Evolutionary conservation across 179 eudicot genomes (phyloP), one percentile per base, ranked within the genome.

Genomic region (Gypsophila paniculata): DNA sequence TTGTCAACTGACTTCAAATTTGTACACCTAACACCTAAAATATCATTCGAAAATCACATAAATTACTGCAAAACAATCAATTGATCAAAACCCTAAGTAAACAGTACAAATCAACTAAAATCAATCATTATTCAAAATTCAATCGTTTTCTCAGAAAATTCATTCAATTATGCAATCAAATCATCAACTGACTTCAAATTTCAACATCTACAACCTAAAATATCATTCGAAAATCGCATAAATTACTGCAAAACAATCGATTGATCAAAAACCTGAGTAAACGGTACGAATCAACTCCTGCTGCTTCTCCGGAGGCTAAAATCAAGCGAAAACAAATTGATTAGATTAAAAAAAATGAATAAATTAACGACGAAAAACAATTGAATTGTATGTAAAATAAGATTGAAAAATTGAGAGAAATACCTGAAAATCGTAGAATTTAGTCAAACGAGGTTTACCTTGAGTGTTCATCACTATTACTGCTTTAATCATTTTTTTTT

Each of bases 391-490:
- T 53, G 14, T 36, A 0, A 44, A 18, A 65, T 15, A 4, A 42
- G 46, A 15, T 58, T 9, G 52, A 17, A n/a, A n/a, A 26, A 39
- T 14, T 22, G 18, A 51, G 14, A 6, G 44, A 49, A 38, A 2
- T 51, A 92, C 96, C 91, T 87, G 89, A 72, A 69, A 93, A 23
- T 87, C 82, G 80, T 89, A 93, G 84, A 93, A 90, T 77, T 89
- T 90, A 76, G 90, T 70, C 25, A 93, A 86, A 9, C 96, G 95
- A 77, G 95, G 91, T 78, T 90, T 90, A 69, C 98, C 98, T 75
- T 87, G 88, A 12, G 91, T 89, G 79, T 93, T 93, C 92, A 93
- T 85, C 69, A 93, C 83, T 53, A 93, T 85, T 78, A 93, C 95
- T 22, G 91, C 92, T 72, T 82, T 83, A 61, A 93, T 93, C 96